Conservation (phyloP, 106 monocot species). For the Phalaenopsis equestris region DNA sequence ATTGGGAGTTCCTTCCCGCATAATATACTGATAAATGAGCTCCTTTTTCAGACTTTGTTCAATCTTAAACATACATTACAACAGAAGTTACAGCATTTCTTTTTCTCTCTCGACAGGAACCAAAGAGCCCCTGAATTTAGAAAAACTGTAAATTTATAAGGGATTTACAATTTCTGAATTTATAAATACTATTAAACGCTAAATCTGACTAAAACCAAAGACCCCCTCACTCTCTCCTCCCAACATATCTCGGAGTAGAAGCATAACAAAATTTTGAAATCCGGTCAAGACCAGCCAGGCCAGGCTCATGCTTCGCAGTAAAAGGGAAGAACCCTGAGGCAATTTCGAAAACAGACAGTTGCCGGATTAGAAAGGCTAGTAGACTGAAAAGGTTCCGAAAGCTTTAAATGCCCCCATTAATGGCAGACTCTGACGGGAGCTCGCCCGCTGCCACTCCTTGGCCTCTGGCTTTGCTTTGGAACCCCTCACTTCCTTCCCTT, state of each 20-base stretch:
- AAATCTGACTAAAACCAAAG: no score
- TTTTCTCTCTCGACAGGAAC: no score
- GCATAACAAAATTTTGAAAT: neutral
- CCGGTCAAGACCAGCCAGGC: neutral
- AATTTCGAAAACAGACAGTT: neutral
- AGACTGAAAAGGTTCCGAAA: constrained; percentile 7
- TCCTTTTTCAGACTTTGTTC: no score
- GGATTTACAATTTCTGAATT: no score
- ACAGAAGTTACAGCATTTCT: no score
- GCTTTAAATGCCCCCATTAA: constrained; percentile 5
- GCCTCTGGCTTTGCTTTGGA: neutral
- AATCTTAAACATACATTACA: no score
- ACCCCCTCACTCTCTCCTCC: no score
- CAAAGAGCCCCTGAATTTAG: no score
- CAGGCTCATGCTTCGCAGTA: neutral
- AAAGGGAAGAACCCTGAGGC: neutral
- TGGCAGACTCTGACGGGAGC: constrained; percentile 4
- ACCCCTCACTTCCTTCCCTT: neutral
- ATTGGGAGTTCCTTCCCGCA: no score
- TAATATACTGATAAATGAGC: no score
- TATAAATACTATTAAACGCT: no score
- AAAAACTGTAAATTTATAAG: no score
- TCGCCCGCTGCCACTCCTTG: neutral
- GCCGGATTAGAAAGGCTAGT: constrained; percentile 3
- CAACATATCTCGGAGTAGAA: neutral